Conservation (phyloP, 2,329 filamentous ascomycete genomes). For the Ceratocystis huliohia region DNA sequence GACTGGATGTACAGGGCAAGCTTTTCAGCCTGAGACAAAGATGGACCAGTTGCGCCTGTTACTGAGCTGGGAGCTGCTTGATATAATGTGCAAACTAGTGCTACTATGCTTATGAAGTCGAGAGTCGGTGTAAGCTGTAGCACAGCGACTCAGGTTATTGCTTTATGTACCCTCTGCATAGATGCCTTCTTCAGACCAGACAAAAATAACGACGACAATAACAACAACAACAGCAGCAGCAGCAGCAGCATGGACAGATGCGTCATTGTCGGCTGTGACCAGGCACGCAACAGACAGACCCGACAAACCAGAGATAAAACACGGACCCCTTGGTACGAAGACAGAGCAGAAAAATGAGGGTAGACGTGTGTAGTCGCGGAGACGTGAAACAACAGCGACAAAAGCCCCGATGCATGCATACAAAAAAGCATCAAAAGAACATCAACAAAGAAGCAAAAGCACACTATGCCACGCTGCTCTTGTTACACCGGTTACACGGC, state of each 20-base stretch:
- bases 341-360: background rate
- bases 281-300: background rate
- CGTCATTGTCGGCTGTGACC: background rate
- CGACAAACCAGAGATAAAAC: background rate
- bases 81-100: background rate
- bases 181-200: background rate
- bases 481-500: background rate
- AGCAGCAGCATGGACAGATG: background rate
- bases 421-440: background rate
- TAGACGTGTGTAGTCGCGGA: background rate
- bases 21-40: background rate
- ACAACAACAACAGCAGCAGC: too few relatives aligned
- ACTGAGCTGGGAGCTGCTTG: background rate
- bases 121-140: background rate
- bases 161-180: background rate
- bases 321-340: background rate
- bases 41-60: background rate
- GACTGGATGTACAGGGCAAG: background rate
- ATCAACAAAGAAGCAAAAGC: background rate
- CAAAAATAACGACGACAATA: background rate
- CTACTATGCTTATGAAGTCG: background rate
- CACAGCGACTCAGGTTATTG: background rate
- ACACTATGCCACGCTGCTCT: background rate
- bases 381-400: background rate
- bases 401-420: background rate